Evolutionary conservation across 352 stramenopile genomes (phyloP), one percentile per base, ranked within the genome.

Genomic region (Aphanomyces invadans): DNA sequence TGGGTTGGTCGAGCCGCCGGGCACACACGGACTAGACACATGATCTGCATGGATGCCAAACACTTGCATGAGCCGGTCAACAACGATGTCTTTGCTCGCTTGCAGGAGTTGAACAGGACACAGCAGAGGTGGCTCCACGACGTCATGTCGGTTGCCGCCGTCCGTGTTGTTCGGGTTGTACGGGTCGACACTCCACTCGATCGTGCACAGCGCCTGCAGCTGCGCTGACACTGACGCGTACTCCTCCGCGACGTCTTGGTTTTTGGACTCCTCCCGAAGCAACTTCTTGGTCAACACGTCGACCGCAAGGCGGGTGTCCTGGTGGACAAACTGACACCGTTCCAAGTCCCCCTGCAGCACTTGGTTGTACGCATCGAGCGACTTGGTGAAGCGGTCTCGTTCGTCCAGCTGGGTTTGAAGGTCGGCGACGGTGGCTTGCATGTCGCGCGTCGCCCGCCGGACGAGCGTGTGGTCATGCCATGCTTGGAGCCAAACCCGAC

Each of bases 231-330:
- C 68, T 17, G 71, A 57, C 17, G 76, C 77, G 29, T 86, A 74
- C 7, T 76, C 71, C 68, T 88, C 81, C 57, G 86, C 80, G 72
- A 88, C 80, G 52, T 79, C 73, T 25, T 76, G 75, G 39, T 76
- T 74, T 12, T 77, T 77, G n/a, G 81, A 75, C 73, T 89, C 81
- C 72, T 89, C 81, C 25, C 77, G 79, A 39, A 88, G 56, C 7
- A 90, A 62, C 60, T 89, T 90, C 62, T 90, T 90, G 1, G 80
- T 80, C 10, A 90, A 72, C n/a, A 87, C 77, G 32, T 90, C 80
- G 1, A 90, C 79, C 21, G 80, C 79, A 38, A 90, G 79, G 3
- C 80, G 76, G 68, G 88, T 89, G 61, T 91, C 82, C 21, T 89
- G 78, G 21, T 79, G 88, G 59, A 89, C 86, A 52, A 89, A 89